These are phyloP conservation scores for Termitomyces sp. DNA, from an alignment of 1,284 basidiomycete genomes.

Conservation along the genomic window DNA sequence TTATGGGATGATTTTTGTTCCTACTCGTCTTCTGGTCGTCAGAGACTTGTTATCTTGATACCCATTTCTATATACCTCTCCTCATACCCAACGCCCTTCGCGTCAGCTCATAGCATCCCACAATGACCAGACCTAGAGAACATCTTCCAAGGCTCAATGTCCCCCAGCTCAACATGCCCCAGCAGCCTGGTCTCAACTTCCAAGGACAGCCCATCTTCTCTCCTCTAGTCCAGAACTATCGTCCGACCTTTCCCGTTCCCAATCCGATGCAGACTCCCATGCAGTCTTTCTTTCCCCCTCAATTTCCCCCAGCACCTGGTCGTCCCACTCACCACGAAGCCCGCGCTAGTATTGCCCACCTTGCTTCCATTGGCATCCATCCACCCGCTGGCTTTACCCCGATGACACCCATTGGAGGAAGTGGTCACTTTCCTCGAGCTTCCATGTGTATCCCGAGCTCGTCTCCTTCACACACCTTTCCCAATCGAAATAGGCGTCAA, in stretches of 20 bases:
- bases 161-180: conserved; percentile 41
- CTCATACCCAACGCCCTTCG: background rate
- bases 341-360: conserved; percentile 54
- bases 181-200: conserved; percentile 33
- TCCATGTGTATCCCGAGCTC: conserved; percentile 38
- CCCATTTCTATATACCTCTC: background rate
- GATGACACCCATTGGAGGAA: conserved; percentile 53
- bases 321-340: conserved; percentile 49
- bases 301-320: conserved; percentile 43
- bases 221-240: conserved; percentile 57
- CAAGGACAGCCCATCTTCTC: conserved; percentile 51
- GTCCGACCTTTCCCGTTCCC: conserved; percentile 45
- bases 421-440: conserved; percentile 51
- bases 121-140: conserved; percentile 29
- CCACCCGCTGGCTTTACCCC: conserved; percentile 47
- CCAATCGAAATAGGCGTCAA: conserved; percentile 49
- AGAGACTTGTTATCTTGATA: background rate
- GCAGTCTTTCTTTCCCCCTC: conserved; percentile 55
- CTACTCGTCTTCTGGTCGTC: too few species aligned
- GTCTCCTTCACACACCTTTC: conserved; percentile 42
- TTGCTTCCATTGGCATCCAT: conserved; percentile 53
- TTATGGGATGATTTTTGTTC: background rate
- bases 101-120: conserved; percentile 6
- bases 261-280: conserved; percentile 62
- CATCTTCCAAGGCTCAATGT: conserved; percentile 39